Conservation (phyloP, 345 rosid genomes). For the Eucalyptus virginea region DNA sequence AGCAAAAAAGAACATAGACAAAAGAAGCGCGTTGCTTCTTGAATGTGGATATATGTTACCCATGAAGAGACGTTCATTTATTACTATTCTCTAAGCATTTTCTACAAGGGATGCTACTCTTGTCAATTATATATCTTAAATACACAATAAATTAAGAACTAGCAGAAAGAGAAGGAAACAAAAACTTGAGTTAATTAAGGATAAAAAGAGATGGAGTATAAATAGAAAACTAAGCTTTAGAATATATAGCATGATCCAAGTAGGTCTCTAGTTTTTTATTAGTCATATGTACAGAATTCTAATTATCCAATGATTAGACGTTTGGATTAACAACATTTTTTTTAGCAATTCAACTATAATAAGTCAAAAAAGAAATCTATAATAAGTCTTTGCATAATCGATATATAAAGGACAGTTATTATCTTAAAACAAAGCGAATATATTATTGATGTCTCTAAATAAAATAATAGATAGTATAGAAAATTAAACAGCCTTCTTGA, state of each 20-base stretch:
- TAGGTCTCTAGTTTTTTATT: neutral
- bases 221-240: neutral
- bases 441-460: neutral
- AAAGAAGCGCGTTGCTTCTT: neutral
- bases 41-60: neutral
- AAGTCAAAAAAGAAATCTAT: neutral
- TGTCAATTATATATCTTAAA: neutral
- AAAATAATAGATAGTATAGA: neutral
- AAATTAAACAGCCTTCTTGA: neutral
- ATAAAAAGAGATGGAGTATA: neutral
- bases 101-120: neutral
- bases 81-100: neutral
- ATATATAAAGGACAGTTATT: neutral
- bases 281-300: neutral
- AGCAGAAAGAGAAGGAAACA: neutral
- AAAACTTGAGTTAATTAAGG: neutral
- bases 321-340: neutral
- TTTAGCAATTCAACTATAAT: neutral
- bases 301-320: neutral
- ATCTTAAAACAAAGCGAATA: neutral
- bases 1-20: neutral
- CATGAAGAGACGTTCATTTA: neutral
- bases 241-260: neutral
- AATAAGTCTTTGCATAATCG: neutral
- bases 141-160: neutral